A percentile compares a stretch with the other conserved stretches of the same genome.
Evolutionary conservation across 2,329 filamentous ascomycete genomes (phyloP).

Genomic region (Corynespora cassiicola): DNA sequence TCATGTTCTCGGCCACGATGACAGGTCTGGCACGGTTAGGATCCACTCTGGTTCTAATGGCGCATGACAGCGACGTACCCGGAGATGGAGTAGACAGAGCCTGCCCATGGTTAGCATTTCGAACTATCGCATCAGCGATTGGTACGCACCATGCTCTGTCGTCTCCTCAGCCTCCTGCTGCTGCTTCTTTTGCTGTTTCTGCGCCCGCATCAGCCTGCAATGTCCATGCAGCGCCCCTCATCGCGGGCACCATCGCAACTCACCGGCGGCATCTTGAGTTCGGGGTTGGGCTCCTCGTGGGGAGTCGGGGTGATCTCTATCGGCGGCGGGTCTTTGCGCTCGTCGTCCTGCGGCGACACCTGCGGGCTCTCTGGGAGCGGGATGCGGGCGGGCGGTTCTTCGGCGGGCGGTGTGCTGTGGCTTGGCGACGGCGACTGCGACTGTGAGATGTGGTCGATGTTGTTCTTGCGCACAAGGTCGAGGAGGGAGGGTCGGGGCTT

Average conservation of each 20-base stretch:
- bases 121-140: background rate
- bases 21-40: slow-evolving; percentile 69
- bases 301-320: too few species aligned
- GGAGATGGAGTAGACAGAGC: slow-evolving; percentile 74
- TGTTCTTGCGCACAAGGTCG: slow-evolving; percentile 63
- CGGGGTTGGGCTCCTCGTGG: background rate
- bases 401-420: slow-evolving; percentile 27
- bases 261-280: slow-evolving; percentile 48
- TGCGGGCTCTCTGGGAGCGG: slow-evolving; percentile 45
- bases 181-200: slow-evolving; percentile 43
- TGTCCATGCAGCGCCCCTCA: slow-evolving; percentile 9
- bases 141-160: slow-evolving; percentile 61
- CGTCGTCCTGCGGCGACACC: slow-evolving; percentile 35
- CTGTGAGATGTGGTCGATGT: slow-evolving; percentile 55
- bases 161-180: slow-evolving; percentile 57
- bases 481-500: slow-evolving; percentile 67
- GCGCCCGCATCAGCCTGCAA: slow-evolving; percentile 33
- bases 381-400: slow-evolving; percentile 35
- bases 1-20: slow-evolving; percentile 97
- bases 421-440: too few species aligned
- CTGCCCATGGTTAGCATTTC: slow-evolving; percentile 39
- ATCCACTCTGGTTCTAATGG: slow-evolving; percentile 17
- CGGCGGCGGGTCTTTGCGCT: too few species aligned
- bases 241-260: slow-evolving; percentile 15
- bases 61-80: slow-evolving; percentile 52